A percentile compares a stretch with the other conserved stretches of the same genome.
These are phyloP conservation scores for Verticillium isaacii DNA, from an alignment of 2,329 filamentous ascomycete species.

Conservation along the genomic window DNA sequence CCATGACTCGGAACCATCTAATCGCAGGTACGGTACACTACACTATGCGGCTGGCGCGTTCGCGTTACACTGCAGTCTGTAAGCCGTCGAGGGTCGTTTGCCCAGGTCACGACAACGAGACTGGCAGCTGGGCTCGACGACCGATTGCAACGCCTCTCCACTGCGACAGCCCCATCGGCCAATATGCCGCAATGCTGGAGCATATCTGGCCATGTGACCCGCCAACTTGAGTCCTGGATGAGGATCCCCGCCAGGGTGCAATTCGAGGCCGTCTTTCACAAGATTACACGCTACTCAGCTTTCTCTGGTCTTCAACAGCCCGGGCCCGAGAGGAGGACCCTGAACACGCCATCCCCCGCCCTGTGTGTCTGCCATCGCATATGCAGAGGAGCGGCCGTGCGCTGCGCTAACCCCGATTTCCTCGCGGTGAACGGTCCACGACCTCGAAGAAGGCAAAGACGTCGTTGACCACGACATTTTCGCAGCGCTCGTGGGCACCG, in stretches of 20 bases:
- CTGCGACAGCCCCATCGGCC: not conserved
- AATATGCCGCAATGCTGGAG: not conserved
- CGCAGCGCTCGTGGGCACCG: not conserved
- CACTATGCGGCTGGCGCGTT: not conserved
- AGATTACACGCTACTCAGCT: not conserved
- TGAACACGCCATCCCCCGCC: not conserved
- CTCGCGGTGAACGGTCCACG: not conserved
- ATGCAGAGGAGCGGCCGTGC: not conserved
- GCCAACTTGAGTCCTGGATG: not conserved
- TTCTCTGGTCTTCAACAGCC: not conserved
- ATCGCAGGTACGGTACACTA: not conserved
- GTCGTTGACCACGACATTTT: not conserved
- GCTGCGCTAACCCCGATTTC: not conserved
- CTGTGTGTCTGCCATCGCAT: not conserved
- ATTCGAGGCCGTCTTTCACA: not conserved
- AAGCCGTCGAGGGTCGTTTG: not conserved
- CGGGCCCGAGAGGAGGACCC: not conserved
- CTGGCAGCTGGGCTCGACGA: not conserved
- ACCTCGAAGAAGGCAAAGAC: not conserved
- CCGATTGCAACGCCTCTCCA: not conserved
- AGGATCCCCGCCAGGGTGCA: no score
- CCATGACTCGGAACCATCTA: not conserved
- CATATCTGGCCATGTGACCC: not conserved
- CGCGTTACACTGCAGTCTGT: not conserved
- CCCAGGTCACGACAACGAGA: not conserved